A percentile compares a stretch with the other conserved stretches of the same genome.
These are phyloP conservation scores for Solanum dulcamara DNA, from an alignment of 257 asterid species.

Conservation along the genomic window DNA sequence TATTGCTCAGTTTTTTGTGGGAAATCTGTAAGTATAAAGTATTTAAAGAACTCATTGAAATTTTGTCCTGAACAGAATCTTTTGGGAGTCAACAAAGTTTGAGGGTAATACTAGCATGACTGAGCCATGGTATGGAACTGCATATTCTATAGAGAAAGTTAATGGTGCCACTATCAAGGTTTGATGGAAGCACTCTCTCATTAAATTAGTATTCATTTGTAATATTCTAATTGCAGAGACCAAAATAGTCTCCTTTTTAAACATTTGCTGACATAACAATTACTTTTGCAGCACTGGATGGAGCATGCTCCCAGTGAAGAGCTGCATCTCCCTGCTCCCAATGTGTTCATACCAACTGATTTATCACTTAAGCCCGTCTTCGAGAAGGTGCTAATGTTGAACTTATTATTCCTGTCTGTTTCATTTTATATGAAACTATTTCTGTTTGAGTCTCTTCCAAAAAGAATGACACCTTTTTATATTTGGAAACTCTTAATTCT, in stretches of 20 bases:
- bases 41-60: not conserved
- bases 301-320: constrained; percentile 51
- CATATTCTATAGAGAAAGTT: constrained; percentile 56
- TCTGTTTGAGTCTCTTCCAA: not conserved
- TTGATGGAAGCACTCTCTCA: constrained; percentile 11
- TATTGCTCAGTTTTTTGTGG: not conserved
- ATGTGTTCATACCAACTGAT: constrained; percentile 90
- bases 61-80: constrained; percentile 43
- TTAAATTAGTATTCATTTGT: not conserved
- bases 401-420: not conserved
- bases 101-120: constrained; percentile 48
- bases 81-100: constrained; percentile 91
- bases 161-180: constrained; percentile 67
- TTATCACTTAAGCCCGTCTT: constrained; percentile 57
- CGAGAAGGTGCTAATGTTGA: constrained; percentile 37
- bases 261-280: not conserved
- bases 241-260: not conserved
- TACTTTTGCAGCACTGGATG: constrained; percentile 61
- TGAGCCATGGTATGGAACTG: constrained; percentile 98
- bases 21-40: not conserved
- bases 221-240: not conserved
- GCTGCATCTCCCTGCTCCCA: constrained; percentile 67
- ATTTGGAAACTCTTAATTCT: not conserved
- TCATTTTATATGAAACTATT: not conserved
- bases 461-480: not conserved